Evolutionary conservation across 805 yeast genomes (phyloP), one percentile per base, ranked within the genome.

Genomic region (Komagataella populi): DNA sequence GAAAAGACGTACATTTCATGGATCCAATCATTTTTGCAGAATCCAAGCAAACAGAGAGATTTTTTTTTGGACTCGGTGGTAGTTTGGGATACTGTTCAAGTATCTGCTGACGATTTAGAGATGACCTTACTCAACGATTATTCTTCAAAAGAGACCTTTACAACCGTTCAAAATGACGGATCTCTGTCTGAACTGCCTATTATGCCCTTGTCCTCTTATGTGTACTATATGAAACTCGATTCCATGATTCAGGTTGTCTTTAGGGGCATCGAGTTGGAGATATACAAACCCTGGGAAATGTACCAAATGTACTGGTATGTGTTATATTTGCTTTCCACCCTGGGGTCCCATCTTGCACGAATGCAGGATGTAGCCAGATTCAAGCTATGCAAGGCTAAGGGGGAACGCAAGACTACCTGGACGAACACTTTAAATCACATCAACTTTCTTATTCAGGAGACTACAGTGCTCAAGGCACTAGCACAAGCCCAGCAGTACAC

Each of bases 31-130:
- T 57, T 67, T 16, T 70, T 79, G 5, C 83, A 82, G 62, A 91
- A 91, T 59, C 81, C 88, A 43, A 80, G 95, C 49, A 74, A 96
- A 52, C 89, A 87, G 60, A 78, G 96, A 55, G 96, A 87, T 62
- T 77, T 84, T 55, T 67, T 83, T 59, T 69, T 81, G 55, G 70
- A 81, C 59, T 69, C 75, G 59, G 60, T 80, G 51, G 59, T 74
- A 48, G 56, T 74, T 2, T 87, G 91, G 84, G 97, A 91, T 64
- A 74, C 88, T 1, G 67, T 87, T 36, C 97, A 91, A 60, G 93
- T 85, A 7, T 74, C 74, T 45, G 73, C 84, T 50, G 95, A 87
- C 59, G 65, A 70, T 4, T 70, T 81, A 44, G 97, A 88, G 61
- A 56, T 72, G 14, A 70, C 69, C 6, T 52, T 76, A 6, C 64